Base-by-base conservation (phyloP, 176 grass and related monocot species). In the Hsuehochloa calcarea region DNA sequence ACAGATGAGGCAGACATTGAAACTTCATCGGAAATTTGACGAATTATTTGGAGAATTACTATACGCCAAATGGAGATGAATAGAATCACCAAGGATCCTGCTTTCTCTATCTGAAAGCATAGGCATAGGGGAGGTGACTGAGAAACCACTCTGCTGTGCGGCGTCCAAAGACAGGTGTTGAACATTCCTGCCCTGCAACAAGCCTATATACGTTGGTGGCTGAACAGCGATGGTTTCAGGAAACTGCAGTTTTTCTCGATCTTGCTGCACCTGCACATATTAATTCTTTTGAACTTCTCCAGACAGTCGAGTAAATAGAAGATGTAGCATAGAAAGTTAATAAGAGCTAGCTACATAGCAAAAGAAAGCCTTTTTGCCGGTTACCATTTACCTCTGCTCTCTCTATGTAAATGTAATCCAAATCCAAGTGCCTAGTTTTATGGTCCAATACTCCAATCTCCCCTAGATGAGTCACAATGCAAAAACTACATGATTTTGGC, bases 401-500 rank as follows among this genome's bases (percentile, higher is more conserved):
- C 59, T 87, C 22, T 78, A 56, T 82, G 58, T 72, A 71, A 73
- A 46, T 79, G 26, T 39, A 68, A 52, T 29, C 29, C 14, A 83
- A 38, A 52, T 29, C 29, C 14, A 83, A 38, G 19, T 38, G 61
- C 37, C 37, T 67, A 49, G 31, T 49, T 78, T 23, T 63, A 52
- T 63, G 45, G 31, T 34, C 31, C 1, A 34, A 34, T 34, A 34
- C 31, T 34, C 31, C 44, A 69, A 26, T 40, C 41, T 44, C 39
- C 40, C 55, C 74, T 65, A 35, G 60, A 87, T 20, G 65, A 62
- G 29, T 35, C 10, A 38, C 17, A 20, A 46, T 66, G 45, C n/a
- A 50, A 50, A 13, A 82, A 71, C 73, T 87, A 74, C 78, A 39
- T 87, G 85, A 97, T 91, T 65, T 86, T 93, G 8, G 85, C 63